These are phyloP conservation scores for Kodamaea neixiangensis DNA, from an alignment of 805 yeast species.

Conservation along the genomic window DNA sequence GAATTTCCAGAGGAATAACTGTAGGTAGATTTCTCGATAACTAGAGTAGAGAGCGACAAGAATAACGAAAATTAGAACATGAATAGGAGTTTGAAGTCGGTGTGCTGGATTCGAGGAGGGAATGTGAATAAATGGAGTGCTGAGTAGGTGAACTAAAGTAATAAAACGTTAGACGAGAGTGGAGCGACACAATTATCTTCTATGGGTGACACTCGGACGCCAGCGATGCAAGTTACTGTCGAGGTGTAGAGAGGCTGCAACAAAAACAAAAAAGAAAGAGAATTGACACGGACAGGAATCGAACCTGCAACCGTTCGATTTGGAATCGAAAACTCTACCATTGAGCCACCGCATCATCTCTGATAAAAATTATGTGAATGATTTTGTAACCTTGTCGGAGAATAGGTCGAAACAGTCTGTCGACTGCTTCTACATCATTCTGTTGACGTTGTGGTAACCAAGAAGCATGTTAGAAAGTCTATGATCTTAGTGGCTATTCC, in stretches of 20 bases:
- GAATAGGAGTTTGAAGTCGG: too few relatives aligned
- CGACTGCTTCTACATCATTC: too few relatives aligned
- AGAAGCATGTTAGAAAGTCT: too few relatives aligned
- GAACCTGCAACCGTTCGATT: constrained; percentile 86
- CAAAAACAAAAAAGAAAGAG: constrained; percentile 9
- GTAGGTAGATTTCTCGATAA: neutral
- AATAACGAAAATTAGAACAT: too few relatives aligned
- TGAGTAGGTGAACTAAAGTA: neutral
- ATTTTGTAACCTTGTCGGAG: neutral
- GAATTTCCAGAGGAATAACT: neutral
- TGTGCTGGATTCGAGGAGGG: neutral
- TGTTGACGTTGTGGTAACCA: too few relatives aligned
- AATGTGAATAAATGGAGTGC: neutral
- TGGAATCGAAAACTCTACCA: constrained; percentile 82
- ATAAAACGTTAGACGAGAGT: too few relatives aligned
- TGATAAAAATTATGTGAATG: neutral
- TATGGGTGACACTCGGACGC: too few relatives aligned
- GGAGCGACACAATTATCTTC: neutral
- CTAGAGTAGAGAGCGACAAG: neutral
- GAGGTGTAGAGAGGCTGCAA: too few relatives aligned
- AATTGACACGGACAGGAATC: constrained; percentile 79
- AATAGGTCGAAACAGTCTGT: too few relatives aligned
- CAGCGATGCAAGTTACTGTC: too few relatives aligned
- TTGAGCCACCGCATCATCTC: constrained; percentile 71
- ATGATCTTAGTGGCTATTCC: too few relatives aligned